Conservation (phyloP, 331 rosid genomes). For the Rhamnella rubrinervis region DNA sequence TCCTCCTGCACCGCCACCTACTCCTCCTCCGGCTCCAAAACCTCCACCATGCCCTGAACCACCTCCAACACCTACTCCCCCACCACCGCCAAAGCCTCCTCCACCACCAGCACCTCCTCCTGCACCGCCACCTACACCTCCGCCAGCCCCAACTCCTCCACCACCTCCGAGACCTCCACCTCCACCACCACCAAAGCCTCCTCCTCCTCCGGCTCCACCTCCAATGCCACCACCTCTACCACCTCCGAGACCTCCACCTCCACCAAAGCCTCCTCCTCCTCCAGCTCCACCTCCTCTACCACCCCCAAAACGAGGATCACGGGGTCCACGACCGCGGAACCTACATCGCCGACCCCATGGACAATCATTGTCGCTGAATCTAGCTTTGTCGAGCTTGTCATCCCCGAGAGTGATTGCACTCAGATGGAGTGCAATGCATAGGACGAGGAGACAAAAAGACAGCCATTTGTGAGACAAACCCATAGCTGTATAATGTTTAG, state of each 20-base stretch:
- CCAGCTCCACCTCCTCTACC: constrained; percentile 15
- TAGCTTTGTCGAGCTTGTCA: constrained; percentile 37
- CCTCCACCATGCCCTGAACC: constrained; percentile 39
- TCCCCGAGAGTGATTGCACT: constrained; percentile 47
- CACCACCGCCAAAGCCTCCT: constrained; percentile 16
- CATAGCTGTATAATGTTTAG: constrained; percentile 23
- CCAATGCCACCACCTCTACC: constrained; percentile 16
- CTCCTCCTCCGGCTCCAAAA: constrained; percentile 33
- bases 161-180: constrained; percentile 15
- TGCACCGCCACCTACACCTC: constrained; percentile 30
- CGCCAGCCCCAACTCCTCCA: constrained; percentile 14
- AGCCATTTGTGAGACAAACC: constrained; percentile 47
- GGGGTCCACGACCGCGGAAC: constrained; percentile 33
- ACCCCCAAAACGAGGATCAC: constrained; percentile 26
- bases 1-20: constrained; percentile 28
- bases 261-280: constrained; percentile 24
- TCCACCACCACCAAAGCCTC: constrained; percentile 15
- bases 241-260: constrained; percentile 10
- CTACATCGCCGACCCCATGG: constrained; percentile 41
- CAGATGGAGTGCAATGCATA: constrained; percentile 55
- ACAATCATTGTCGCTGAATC: constrained; percentile 50
- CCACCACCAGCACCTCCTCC: constrained; percentile 32
- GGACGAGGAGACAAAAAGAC: constrained; percentile 30
- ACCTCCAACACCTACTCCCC: constrained; percentile 24
- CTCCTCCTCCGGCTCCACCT: constrained; percentile 19